A percentile compares a stretch with the other conserved stretches of the same genome.
These are phyloP conservation scores for Magnaporthiopsis incrustans DNA, from an alignment of 2,329 filamentous ascomycete genomes.

Conservation along the genomic window DNA sequence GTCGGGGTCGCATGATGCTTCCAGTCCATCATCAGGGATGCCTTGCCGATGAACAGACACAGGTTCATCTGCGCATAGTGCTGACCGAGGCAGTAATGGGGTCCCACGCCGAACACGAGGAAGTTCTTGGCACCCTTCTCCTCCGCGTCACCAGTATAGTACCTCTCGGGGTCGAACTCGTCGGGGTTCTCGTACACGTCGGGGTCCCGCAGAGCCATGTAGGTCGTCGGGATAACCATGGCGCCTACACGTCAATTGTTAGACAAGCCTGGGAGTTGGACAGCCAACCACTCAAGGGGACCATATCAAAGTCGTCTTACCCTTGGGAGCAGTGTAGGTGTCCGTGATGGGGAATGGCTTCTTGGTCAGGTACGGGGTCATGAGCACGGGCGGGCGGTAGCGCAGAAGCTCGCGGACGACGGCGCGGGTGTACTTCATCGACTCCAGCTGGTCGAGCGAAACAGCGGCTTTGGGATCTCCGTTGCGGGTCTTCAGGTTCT, in stretches of 20 bases:
- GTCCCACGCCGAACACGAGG: constrained; percentile 89
- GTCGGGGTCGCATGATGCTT: constrained; percentile 73
- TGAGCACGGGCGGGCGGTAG: constrained; percentile 91
- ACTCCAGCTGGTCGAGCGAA: constrained; percentile 79
- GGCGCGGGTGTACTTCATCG: constrained; percentile 81
- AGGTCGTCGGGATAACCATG: constrained; percentile 91
- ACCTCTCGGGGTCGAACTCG: constrained; percentile 81
- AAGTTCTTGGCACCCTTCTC: constrained; percentile 85
- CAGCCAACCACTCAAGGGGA: neutral
- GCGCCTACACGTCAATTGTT: constrained; percentile 42
- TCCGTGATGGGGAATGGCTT: constrained; percentile 88
- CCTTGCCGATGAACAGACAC: constrained; percentile 84
- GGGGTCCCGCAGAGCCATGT: constrained; percentile 83
- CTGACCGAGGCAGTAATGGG: constrained; percentile 95
- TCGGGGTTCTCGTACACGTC: constrained; percentile 90
- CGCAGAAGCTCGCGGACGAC: constrained; percentile 87
- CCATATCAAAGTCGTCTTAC: constrained; percentile 26
- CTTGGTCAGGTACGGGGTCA: constrained; percentile 94
- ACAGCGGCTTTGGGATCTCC: constrained; percentile 65
- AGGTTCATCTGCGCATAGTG: constrained; percentile 85
- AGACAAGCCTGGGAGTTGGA: neutral
- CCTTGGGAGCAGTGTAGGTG: constrained; percentile 86
- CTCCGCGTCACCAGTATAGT: constrained; percentile 84
- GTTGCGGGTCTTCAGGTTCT: constrained; percentile 71
- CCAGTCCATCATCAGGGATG: constrained; percentile 81